Base-by-base conservation (phyloP, 2,329 filamentous ascomycete species). In the Tolypocladium pustulatum region DNA sequence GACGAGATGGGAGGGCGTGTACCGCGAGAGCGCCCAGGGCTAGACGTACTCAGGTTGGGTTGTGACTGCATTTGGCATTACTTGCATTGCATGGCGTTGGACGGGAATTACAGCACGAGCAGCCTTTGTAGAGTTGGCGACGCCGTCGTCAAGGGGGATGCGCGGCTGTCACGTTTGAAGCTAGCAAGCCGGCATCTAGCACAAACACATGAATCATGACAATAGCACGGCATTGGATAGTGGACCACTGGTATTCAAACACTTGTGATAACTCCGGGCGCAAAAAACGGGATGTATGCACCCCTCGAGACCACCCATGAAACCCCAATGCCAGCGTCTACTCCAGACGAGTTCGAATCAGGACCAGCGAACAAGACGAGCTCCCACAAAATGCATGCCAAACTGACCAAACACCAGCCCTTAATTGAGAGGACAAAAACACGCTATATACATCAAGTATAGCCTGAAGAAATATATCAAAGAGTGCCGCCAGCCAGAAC, bases 1-100 rank as follows among this genome's bases (percentile, higher is more conserved):
- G 62, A 71, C 79, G 59, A 71, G 75, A 37, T 84, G 80, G 80
- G 76, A 83, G 61, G 80, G 76, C 2, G 66, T 83, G 0, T 84
- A 83, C 59, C 67, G 70, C 9, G 66, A 72, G 41, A 69, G 69
- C 8, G 43, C 55, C 27, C 51, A 64, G 15, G 58, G 59, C 22
- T 70, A 57, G 57, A 53, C 34, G 40, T 17, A 38, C 15, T 9
- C 4, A 22, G 30, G 30, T 3, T 9, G 9, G 49, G 8, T n/a
- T 7, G 10, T n/a, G 30, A 30, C 49, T 34, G 34, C 13, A 34
- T 34, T 52, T 22, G 13, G 53, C 52, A 49, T 57, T 56, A 22
- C 36, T 41, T 54, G 70, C 72, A 72, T 73, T 68, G 71, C 66
- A 70, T 60, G 72, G 72, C 67, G 72, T 73, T 71, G 52, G 60